Evolutionary conservation across 164 flowering plant species (phyloP).

Genomic region (Amborella trichopoda): DNA sequence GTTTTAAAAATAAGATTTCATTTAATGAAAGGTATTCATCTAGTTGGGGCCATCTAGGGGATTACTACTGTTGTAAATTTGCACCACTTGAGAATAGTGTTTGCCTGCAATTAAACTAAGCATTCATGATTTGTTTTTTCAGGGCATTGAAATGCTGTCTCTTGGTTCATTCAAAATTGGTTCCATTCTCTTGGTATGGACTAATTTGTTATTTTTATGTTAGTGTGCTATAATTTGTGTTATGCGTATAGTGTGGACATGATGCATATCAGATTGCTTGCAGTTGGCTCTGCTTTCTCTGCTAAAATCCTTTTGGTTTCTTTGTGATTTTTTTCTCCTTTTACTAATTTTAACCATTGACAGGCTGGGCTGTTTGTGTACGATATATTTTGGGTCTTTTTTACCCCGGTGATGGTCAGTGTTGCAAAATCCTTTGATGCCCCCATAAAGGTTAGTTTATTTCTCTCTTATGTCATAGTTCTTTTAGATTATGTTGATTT

Average conservation of each 20-base stretch:
- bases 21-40: no score
- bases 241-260: no score
- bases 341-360: conserved; percentile 1
- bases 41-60: no score
- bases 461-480: not conserved
- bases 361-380: conserved; percentile 96
- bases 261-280: no score
- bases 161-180: conserved; percentile 99
- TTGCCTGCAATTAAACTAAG: no score
- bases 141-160: conserved; percentile 99
- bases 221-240: no score
- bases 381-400: conserved; percentile 99
- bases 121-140: conserved; percentile 19
- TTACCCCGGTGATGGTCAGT: conserved; percentile 99
- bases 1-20: no score
- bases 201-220: no score
- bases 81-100: no score
- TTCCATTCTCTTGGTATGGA: conserved; percentile 89
- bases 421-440: conserved; percentile 99
- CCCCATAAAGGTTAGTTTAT: conserved; percentile 83
- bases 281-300: no score
- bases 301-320: no score
- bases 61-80: no score
- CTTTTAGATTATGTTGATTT: not conserved
- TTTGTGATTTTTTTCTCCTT: not conserved